phyloP scores from a whole-genome alignment of 441 rosid genomes.

The Eruca vesicaria region DNA sequence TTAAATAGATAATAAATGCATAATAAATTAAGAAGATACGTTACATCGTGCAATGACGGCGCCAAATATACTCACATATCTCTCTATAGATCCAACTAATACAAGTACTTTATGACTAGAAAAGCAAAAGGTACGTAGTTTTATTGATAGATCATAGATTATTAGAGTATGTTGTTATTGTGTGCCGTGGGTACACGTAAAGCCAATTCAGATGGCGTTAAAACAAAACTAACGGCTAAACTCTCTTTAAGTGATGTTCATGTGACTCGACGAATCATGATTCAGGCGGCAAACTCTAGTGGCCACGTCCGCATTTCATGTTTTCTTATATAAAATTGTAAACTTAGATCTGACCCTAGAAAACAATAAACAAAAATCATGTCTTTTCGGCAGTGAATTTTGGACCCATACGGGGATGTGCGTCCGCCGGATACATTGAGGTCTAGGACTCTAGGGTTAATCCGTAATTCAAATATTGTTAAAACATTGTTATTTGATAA shows the following conservation, averaged over 20 bases:
- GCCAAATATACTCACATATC: constrained; percentile 13
- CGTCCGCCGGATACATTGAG: constrained; percentile 20
- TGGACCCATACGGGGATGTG: constrained; percentile 27
- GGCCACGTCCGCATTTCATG: constrained; percentile 32
- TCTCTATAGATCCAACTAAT: not conserved
- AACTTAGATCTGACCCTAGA: not conserved
- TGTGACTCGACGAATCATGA: constrained; percentile 16
- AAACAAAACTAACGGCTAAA: constrained; percentile 1
- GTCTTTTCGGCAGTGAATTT: not conserved
- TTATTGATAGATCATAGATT: not conserved
- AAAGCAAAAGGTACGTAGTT: constrained; percentile 7
- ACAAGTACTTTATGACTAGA: not conserved
- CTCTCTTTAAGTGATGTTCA: constrained; percentile 25
- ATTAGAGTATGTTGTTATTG: not conserved
- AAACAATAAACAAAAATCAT: not conserved
- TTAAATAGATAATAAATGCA: not conserved
- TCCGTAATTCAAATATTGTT: not conserved
- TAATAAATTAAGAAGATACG: constrained; percentile 21
- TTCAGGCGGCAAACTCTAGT: constrained; percentile 29
- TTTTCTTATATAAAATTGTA: not conserved
- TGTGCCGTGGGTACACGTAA: constrained; percentile 13
- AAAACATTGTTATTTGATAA: not conserved
- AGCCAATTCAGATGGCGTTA: constrained; percentile 12
- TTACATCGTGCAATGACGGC: constrained; percentile 39
- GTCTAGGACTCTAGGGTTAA: constrained; percentile 7